A percentile compares a stretch with the other conserved stretches of the same genome.
These are phyloP conservation scores for Trichoderma lentiforme DNA, from an alignment of 2,329 filamentous ascomycete genomes.

Conservation along the genomic window DNA sequence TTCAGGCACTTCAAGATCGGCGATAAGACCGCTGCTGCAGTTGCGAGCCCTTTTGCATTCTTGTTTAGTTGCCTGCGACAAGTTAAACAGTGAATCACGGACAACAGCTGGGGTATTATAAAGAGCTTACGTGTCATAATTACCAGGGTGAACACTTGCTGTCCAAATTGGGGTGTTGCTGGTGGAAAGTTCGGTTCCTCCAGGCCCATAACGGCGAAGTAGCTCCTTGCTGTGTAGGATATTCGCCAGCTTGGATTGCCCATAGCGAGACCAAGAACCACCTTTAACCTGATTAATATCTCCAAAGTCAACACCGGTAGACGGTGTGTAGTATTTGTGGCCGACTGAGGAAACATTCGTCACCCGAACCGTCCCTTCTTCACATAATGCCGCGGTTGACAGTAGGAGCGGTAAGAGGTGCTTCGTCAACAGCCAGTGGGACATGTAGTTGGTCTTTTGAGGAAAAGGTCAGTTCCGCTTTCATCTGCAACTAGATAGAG, in stretches of 20 bases:
- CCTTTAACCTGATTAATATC: not conserved
- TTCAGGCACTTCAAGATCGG: not conserved
- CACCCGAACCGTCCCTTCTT: not conserved
- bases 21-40: not conserved
- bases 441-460: not conserved
- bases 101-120: not conserved
- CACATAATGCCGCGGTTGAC: not conserved
- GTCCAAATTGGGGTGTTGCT: not conserved
- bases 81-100: not conserved
- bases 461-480: not conserved
- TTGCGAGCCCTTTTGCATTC: not conserved
- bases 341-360: not conserved
- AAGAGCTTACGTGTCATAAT: not conserved
- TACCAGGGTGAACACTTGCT: not conserved
- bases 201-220: not conserved
- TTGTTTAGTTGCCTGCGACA: not conserved
- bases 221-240: not conserved
- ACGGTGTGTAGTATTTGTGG: not conserved
- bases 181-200: not conserved
- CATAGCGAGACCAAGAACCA: not conserved
- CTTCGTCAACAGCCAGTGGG: not conserved
- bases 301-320: not conserved
- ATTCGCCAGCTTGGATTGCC: not conserved
- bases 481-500: not conserved
- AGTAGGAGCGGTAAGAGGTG: not conserved